A percentile compares a stretch with the other conserved stretches of the same genome.
Conservation (phyloP, 495 filamentous ascomycete species). For the Hypoxylon cercidicola region DNA sequence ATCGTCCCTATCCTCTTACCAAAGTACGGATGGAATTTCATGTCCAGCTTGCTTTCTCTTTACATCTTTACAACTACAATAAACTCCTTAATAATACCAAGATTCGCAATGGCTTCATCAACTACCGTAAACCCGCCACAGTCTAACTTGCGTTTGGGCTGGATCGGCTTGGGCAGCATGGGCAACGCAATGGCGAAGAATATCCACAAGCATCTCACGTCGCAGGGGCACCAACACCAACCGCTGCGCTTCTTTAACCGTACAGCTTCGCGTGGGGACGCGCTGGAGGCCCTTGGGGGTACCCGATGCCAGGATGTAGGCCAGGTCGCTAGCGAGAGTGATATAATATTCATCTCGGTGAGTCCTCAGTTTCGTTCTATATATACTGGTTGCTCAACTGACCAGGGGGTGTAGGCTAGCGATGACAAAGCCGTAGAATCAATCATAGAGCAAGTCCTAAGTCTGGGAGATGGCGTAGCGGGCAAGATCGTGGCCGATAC, state of each 20-base stretch:
- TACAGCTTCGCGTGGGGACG: slow-evolving; percentile 48
- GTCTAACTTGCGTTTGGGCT: slow-evolving; percentile 30
- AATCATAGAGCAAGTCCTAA: slow-evolving; percentile 38
- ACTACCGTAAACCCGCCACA: slow-evolving; percentile 49
- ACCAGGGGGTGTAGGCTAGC: slow-evolving; percentile 33
- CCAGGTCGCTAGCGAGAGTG: slow-evolving; percentile 43
- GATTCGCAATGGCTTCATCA: slow-evolving; percentile 21
- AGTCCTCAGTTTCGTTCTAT: background rate
- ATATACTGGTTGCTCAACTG: background rate
- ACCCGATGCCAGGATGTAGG: slow-evolving; percentile 43
- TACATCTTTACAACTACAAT: background rate
- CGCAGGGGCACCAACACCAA: slow-evolving; percentile 19
- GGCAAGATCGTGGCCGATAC: slow-evolving; percentile 54
- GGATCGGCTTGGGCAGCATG: slow-evolving; percentile 55
- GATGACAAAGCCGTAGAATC: slow-evolving; percentile 42
- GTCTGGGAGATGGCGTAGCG: slow-evolving; percentile 27
- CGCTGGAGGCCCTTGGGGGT: slow-evolving; percentile 43
- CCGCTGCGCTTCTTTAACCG: slow-evolving; percentile 51
- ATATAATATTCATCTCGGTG: slow-evolving; percentile 51
- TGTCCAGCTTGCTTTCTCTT: background rate
- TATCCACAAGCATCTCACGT: slow-evolving; percentile 50
- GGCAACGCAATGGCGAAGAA: slow-evolving; percentile 56
- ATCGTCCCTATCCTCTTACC: background rate
- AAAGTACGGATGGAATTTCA: background rate
- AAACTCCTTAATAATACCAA: background rate